Evolutionary conservation across 257 asterid genomes (phyloP).

Genomic region (Thymus mandschuricus): DNA sequence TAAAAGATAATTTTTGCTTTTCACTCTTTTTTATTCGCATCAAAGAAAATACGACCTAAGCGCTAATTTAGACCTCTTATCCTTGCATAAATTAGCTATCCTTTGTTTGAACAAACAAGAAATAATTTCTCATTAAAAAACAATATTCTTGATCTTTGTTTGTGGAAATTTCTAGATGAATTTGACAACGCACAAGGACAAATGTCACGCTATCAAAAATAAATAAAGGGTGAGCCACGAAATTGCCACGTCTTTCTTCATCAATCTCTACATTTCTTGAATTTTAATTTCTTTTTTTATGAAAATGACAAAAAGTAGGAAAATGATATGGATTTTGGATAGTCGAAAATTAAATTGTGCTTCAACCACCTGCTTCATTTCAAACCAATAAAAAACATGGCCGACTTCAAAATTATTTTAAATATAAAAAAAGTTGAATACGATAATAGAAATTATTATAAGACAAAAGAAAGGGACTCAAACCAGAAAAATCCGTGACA

Average conservation of each 20-base stretch:
- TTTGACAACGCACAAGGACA: slow-evolving; percentile 8
- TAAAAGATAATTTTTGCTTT: too few relatives aligned
- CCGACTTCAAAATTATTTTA: not conserved
- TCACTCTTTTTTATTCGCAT: too few relatives aligned
- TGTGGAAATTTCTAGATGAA: not conserved
- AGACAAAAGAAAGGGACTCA: not conserved
- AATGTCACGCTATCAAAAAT: slow-evolving; percentile 6
- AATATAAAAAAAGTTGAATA: not conserved
- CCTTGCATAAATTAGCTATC: too few relatives aligned
- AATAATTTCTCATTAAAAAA: not conserved
- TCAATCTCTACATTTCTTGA: slow-evolving; percentile 29
- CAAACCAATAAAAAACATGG: slow-evolving; percentile 12
- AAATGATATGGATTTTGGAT: slow-evolving; percentile 12
- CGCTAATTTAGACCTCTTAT: too few relatives aligned
- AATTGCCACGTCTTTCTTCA: slow-evolving; percentile 33
- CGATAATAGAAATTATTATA: not conserved
- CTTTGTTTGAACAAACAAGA: not conserved
- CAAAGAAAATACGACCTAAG: too few relatives aligned
- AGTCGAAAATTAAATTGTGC: slow-evolving; percentile 1
- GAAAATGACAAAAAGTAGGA: slow-evolving; percentile 16
- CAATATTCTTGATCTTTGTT: not conserved
- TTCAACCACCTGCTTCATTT: slow-evolving; percentile 36
- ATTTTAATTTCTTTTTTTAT: not conserved
- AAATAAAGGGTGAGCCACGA: slow-evolving; percentile 17
- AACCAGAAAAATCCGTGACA: not conserved